Percentiles rank a stretch among this genome's conserved stretches.
Conservation (phyloP, 257 asterid species). For the Mitragyna speciosa region DNA sequence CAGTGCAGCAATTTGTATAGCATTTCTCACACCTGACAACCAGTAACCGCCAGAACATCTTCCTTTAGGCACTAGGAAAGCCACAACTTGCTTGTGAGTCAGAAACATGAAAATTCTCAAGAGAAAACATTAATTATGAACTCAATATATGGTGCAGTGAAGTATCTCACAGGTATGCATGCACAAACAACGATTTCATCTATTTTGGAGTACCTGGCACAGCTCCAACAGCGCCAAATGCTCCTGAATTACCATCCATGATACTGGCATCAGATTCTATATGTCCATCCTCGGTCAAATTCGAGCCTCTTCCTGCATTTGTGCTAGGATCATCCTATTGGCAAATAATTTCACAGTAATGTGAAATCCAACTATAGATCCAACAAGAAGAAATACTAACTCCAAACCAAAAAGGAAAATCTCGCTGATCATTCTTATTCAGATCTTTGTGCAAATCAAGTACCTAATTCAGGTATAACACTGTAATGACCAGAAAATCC, state of each 20-base stretch:
- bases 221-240: slow-evolving; percentile 96
- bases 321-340: slow-evolving; percentile 87
- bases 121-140: background rate
- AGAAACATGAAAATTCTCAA: background rate
- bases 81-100: slow-evolving; percentile 2
- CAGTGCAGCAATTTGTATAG: slow-evolving; percentile 78
- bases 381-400: background rate
- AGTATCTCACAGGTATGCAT: too few species aligned
- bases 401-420: background rate
- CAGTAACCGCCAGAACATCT: slow-evolving; percentile 38
- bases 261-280: slow-evolving; percentile 97
- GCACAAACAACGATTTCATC: too few species aligned
- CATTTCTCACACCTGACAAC: slow-evolving; percentile 88
- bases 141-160: background rate
- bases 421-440: background rate
- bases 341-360: background rate
- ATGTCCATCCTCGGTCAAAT: slow-evolving; percentile 84
- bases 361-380: background rate
- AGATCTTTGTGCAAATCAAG: background rate
- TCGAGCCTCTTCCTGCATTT: slow-evolving; percentile 95
- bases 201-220: slow-evolving; percentile 60
- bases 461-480: background rate
- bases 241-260: slow-evolving; percentile 90
- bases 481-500: too few species aligned
- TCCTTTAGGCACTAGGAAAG: slow-evolving; percentile 17